Conservation (phyloP, 805 yeast genomes). For the Zygoascus flipseniorum region DNA sequence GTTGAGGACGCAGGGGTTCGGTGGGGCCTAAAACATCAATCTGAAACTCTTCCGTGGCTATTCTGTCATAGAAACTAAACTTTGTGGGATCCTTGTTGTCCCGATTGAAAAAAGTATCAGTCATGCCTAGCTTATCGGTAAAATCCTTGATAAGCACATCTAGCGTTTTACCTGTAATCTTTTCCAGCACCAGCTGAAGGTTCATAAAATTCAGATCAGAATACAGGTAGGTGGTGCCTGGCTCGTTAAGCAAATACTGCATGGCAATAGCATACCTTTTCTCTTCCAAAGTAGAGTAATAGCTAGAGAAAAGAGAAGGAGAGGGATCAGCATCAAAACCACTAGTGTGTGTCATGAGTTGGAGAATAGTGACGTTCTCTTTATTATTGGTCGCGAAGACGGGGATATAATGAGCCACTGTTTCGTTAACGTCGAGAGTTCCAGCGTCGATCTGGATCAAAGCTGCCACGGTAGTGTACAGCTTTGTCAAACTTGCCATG, state of each 20-base stretch:
- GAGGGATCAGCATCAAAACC: conserved; percentile 9
- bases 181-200: conserved; percentile 6
- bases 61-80: not conserved
- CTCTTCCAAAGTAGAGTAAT: not conserved
- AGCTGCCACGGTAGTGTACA: conserved; percentile 12
- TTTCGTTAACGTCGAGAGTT: conserved; percentile 3
- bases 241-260: conserved; percentile 1
- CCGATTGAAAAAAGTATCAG: conserved; percentile 2
- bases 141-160: not conserved
- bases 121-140: conserved; percentile 7
- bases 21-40: conserved; percentile 2
- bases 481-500: conserved; percentile 9
- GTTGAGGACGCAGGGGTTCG: conserved; percentile 9
- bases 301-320: not conserved
- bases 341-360: conserved; percentile 9
- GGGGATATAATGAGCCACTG: conserved; percentile 7
- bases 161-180: not conserved
- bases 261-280: not conserved
- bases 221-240: conserved; percentile 4
- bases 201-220: conserved; percentile 7
- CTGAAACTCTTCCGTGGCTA: conserved; percentile 9
- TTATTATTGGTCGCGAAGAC: conserved; percentile 6
- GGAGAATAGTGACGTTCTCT: conserved; percentile 4
- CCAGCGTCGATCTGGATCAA: conserved; percentile 8
- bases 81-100: not conserved